Percentiles rank a stretch among this genome's conserved stretches.
Evolutionary conservation across 2,329 filamentous ascomycete species (phyloP).

Genomic region (Tolypocladium album): DNA sequence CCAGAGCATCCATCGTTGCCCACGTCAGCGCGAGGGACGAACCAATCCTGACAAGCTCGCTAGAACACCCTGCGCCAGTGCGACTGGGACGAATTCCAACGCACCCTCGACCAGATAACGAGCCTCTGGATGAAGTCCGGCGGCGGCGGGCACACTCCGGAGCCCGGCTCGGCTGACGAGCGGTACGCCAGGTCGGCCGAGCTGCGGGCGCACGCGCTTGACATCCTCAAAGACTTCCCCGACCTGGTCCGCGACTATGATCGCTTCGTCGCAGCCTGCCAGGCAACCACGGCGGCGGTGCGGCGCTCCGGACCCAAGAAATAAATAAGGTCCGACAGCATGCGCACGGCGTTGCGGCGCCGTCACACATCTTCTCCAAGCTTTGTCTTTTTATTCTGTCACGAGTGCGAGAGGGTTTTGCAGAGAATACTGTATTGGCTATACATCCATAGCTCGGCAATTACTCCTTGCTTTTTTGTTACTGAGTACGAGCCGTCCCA

Average conservation of each 20-base stretch:
- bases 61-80: conserved; percentile 13
- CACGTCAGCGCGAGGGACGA: not conserved
- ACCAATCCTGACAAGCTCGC: not conserved
- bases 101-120: conserved; percentile 6
- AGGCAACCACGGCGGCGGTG: conserved; percentile 4
- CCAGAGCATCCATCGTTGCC: not conserved
- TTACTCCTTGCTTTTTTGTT: not conserved
- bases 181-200: conserved; percentile 8
- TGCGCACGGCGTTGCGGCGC: not conserved
- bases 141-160: not conserved
- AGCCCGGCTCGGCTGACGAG: conserved; percentile 1
- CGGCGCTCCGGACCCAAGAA: not conserved
- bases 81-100: conserved; percentile 14
- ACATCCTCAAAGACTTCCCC: conserved; percentile 14
- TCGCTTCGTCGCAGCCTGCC: conserved; percentile 9
- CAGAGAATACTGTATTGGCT: not conserved
- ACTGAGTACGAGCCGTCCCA: not conserved
- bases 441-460: not conserved
- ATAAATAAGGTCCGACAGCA: not conserved
- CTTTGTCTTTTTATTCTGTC: no score
- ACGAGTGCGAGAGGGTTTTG: not conserved
- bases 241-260: conserved; percentile 17
- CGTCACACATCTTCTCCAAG: no score
- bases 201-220: conserved; percentile 10
- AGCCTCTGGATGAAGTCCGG: conserved; percentile 6